Base-by-base conservation (phyloP, 768 basidiomycete species). In the Boletellus ananas region DNA sequence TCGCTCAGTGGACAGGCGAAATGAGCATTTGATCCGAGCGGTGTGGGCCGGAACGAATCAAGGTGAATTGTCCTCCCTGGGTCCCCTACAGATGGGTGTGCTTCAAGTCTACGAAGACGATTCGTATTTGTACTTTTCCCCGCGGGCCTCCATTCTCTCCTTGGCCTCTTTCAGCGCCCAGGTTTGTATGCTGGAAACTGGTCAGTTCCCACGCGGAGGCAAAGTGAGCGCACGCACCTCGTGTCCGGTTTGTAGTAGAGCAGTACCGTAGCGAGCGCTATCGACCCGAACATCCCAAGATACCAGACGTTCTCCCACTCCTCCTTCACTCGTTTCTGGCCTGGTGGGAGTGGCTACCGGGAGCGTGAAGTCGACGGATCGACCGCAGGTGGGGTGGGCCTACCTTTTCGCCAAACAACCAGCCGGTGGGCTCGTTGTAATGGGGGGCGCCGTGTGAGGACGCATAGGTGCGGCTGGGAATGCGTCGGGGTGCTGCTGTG, bases 131-230 rank as follows among this genome's bases (percentile, higher is more conserved):
- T 87, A 85, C 64, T 85, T 82, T 73, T 94, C 94, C 43, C 90
- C 92, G n/a, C 92, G 81, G 12, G 86, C 91, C 61, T 93, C 90
- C 89, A 96, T 90, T 55, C 93, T 77, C 49, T 75, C 76, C 70
- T 93, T 91, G 10, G 93, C 93, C 69, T 96, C 93, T 56, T 84
- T 78, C 65, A 94, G 70, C 29, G 94, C 94, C 93, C 94, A 96
- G 1, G 85, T 82, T 71, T 92, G 87, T 71, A 96, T 88, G 65
- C 93, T 96, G 60, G 33, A 16, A 39, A 18, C 7, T 13, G 43
- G 38, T 53, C 45, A 43, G 38, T n/a, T 10, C 10, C 33, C 29
- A 50, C 20, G 47, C 45, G 20, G 39, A 42, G 48, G 40, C 31
- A 42, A 47, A 10, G 25, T 12, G 21, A 27, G 2, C 6, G 31